Base-by-base conservation (phyloP, 768 basidiomycete genomes). In the Xerocomellus dryophilus region DNA sequence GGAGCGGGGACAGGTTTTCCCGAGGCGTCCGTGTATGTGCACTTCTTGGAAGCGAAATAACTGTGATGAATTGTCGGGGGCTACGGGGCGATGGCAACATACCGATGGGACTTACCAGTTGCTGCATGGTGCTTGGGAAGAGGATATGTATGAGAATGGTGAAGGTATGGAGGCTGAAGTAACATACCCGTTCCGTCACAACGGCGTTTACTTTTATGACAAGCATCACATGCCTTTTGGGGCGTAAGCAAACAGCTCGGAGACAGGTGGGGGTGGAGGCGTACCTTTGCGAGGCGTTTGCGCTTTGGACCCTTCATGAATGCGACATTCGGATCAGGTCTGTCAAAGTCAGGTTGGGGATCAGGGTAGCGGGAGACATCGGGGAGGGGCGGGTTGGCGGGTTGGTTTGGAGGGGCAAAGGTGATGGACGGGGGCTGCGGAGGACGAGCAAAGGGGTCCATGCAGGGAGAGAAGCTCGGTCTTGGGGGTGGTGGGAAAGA, bases 131-230 rank as follows among this genome's bases (percentile, higher is more conserved):
- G 85, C 86, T 88, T 69, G 44, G 62, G 57, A 50, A 61, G 48
- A 50, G 40, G 43, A 47, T 7, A 54, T 7, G 44, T 27, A 32
- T 59, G 47, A 51, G 41, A 18, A 50, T 36, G 47, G 43, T 21
- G 34, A 51, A 56, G 43, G 54, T 17, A 52, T 36, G 21, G 31
- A 21, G 38, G 43, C 18, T 27, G 45, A 31, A 50, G 43, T 51
- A 46, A 75, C 83, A 54, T 56, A 86, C 87, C 84, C 56, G 86
- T 88, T 31, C 88, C 88, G 71, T 90, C 88, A 71, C 89, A 91
- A 44, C 89, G 82, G 23, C 90, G 82, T 66, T 92, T 92, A 72
- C 83, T 85, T 69, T 87, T 89, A 67, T 92, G 90, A 67, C 90
- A 92, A 49, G 86, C 85, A 70, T 90, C 86, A 71, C 90, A 91